Base-by-base conservation (phyloP, 331 rosid species). In the Pyrus hybrid region DNA sequence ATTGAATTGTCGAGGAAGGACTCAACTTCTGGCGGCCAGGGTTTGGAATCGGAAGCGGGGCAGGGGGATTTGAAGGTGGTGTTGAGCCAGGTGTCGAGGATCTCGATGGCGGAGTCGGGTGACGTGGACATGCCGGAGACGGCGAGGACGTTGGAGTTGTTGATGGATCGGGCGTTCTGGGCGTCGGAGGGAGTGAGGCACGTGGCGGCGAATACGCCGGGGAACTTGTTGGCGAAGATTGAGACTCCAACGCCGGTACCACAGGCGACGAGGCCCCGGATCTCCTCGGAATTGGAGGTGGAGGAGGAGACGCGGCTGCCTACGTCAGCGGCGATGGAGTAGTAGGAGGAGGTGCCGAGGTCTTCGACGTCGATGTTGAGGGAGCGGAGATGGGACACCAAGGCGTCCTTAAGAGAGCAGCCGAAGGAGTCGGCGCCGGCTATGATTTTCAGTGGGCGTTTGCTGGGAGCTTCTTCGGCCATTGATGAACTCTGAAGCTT, bases 181-280 rank as follows among this genome's bases (percentile, higher is more conserved):
- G 98, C 98, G 0, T 93, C 97, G 8, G 87, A 41, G 41, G 91
- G 76, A 47, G 77, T 70, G 20, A 89, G 88, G 65, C 98, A 91
- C 0, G 92, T 79, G 73, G 91, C 88, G 57, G 98, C 96, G 68
- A 71, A 84, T 4, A 93, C 90, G 49, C 91, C 91, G 6, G 98
- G 96, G 74, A 84, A 91, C 72, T 93, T 93, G 88, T 93, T 93
- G 73, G 98, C 98, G 76, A 91, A 90, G 71, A 93, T 93, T 37
- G 93, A 82, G 77, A 93, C 98, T 16, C 98, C 98, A 58, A 75
- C 84, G 30, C 98, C 98, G 35, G 98, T 93, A n/a, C 98, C 98
- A 35, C 98, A 93, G n/a, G 91, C 86, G n/a, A 93, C 89, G 72
- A 93, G 90, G 30, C 98, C 97, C 6, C 91, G 92, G 56, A 78